Base-by-base conservation (phyloP, 805 yeast species). In the Nakazawaea populi region DNA sequence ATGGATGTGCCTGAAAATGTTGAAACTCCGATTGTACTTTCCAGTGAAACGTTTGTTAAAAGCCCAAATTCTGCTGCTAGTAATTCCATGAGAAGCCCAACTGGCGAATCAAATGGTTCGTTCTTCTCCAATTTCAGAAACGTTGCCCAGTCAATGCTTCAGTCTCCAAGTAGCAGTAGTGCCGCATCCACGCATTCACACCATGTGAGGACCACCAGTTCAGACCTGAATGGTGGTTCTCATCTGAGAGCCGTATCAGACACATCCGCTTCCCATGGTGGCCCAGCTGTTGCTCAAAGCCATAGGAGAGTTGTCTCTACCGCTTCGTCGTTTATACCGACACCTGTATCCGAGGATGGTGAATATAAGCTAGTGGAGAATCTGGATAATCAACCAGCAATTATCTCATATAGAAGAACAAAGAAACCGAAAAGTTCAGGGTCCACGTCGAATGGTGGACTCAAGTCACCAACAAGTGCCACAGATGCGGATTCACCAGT, bases 221-320 rank as follows among this genome's bases (percentile, higher is more conserved):
- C 49, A 12, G 49, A 38, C 14, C 29, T 38, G 6, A 18, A 34
- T 28, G 42, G 40, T 28, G 42, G 40, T 37, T 7, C n/a, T 6
- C 47, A 44, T 4, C 12, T 31, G 47, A 34, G 31, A 18, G 38
- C 31, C 10, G 41, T 12, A 6, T 36, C 34, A 27, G 42, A 35
- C 27, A 29, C 46, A n/a, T 28, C 42, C 4, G 42, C 14, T 12
- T 14, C 34, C 12, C 29, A 31, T 29, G 28, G 27, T 18, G n/a
- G 30, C 27, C n/a, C 62, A 65, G 54, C 45, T 56, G 65, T 49
- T 67, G 70, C 29, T 65, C 60, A 6, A 65, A 51, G 47, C 63
- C 72, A 41, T 64, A 65, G 39, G 64, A 56, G 7, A 66, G 61
- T 47, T 55, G 64, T 3, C 65, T 61, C 4, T 67, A 65, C 32